Evolutionary conservation across 768 basidiomycete species (phyloP).

Genomic region (Boletus tomentosulus): DNA sequence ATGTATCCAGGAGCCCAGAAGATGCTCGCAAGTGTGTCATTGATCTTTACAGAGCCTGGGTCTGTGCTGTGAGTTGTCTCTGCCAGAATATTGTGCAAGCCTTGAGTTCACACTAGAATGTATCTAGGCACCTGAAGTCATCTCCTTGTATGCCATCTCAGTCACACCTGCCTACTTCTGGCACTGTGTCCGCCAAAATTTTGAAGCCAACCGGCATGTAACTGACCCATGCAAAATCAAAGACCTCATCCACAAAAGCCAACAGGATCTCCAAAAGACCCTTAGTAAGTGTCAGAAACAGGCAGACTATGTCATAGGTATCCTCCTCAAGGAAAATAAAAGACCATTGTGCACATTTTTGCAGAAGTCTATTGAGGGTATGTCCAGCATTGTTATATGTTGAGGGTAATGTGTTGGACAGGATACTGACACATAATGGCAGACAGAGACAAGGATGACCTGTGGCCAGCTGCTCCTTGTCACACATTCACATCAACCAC

Average conservation of each 20-base stretch:
- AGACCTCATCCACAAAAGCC: slow-evolving; percentile 75
- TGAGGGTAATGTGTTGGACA: background rate
- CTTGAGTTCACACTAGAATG: background rate
- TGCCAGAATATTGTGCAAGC: background rate
- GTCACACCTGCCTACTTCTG: slow-evolving; percentile 77
- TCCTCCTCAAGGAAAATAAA: slow-evolving; percentile 50
- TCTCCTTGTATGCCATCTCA: slow-evolving; percentile 75
- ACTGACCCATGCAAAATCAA: slow-evolving; percentile 81
- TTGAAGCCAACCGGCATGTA: slow-evolving; percentile 81
- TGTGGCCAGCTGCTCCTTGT: slow-evolving; percentile 60
- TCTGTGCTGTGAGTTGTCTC: slow-evolving; percentile 67
- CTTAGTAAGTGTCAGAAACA: slow-evolving; percentile 88
- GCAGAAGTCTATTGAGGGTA: slow-evolving; percentile 83
- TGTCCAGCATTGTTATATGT: background rate
- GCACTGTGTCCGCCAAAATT: slow-evolving; percentile 76
- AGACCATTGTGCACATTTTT: slow-evolving; percentile 59
- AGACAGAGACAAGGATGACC: slow-evolving; percentile 76
- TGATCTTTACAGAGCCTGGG: slow-evolving; percentile 89
- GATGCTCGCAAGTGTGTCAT: slow-evolving; percentile 67
- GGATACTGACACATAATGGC: background rate
- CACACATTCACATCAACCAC: too few species aligned
- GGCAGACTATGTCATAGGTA: slow-evolving; percentile 72
- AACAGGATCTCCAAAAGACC: slow-evolving; percentile 90
- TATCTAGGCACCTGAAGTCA: slow-evolving; percentile 82
- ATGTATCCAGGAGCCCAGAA: slow-evolving; percentile 47